Evolutionary conservation across 2,329 filamentous ascomycete genomes (phyloP).

Genomic region (Aspergillus latus): DNA sequence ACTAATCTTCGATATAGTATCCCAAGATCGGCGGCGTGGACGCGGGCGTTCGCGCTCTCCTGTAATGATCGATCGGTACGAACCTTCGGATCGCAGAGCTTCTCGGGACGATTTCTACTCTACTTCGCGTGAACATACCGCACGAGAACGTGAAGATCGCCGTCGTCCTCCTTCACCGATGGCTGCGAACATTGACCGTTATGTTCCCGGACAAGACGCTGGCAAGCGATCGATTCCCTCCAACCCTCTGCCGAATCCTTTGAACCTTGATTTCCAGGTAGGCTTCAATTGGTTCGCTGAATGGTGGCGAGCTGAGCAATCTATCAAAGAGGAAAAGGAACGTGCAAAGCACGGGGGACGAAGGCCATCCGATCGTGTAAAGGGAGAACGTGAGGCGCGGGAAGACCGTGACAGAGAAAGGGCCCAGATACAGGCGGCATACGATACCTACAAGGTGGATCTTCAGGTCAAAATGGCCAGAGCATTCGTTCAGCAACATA

Average conservation of each 20-base stretch:
- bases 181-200: conserved; percentile 61
- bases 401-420: conserved; percentile 64
- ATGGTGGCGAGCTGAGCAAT: conserved; percentile 66
- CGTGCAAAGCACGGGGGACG: conserved; percentile 60
- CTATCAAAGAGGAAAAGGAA: conserved; percentile 64
- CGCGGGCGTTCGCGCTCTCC: conserved; percentile 61
- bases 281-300: conserved; percentile 68
- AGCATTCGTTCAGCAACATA: conserved; percentile 86
- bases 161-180: conserved; percentile 59
- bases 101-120: conserved; percentile 60
- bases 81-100: conserved; percentile 55
- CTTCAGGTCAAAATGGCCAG: conserved; percentile 75
- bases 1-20: conserved; percentile 22
- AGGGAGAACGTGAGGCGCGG: conserved; percentile 61
- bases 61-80: conserved; percentile 62
- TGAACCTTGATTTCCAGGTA: conserved; percentile 63
- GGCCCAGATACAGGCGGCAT: conserved; percentile 63
- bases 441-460: conserved; percentile 66
- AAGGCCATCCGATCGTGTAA: conserved; percentile 55
- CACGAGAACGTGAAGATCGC: conserved; percentile 57
- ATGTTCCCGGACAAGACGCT: conserved; percentile 62
- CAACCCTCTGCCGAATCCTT: conserved; percentile 62
- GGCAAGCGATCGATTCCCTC: conserved; percentile 52
- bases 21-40: conserved; percentile 46
- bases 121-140: conserved; percentile 41